phyloP scores from a whole-genome alignment of 192 early-diverging fungal genomes.

The Mortierella antarctica region DNA sequence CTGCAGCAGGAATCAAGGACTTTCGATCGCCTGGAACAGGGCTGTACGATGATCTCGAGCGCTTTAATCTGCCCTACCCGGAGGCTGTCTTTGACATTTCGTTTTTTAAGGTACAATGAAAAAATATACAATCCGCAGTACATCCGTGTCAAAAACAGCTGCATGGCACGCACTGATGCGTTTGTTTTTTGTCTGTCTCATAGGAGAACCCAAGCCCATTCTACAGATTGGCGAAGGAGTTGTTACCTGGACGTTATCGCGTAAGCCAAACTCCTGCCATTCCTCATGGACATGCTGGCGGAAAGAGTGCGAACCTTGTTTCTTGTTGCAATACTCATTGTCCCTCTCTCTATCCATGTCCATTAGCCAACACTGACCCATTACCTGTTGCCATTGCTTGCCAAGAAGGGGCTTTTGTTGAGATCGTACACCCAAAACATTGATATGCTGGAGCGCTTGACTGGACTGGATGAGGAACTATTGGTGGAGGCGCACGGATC shows the following conservation, averaged over 20 bases:
- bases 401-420: constrained; percentile 74
- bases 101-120: constrained; percentile 76
- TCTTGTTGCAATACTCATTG: constrained; percentile 1
- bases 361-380: constrained; percentile 83
- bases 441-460: constrained; percentile 90
- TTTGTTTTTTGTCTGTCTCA: not conserved
- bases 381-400: constrained; percentile 85
- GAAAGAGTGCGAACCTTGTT: not conserved
- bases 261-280: constrained; percentile 23
- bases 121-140: not conserved
- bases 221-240: constrained; percentile 88
- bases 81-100: constrained; percentile 95
- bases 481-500: constrained; percentile 96
- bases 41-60: constrained; percentile 89
- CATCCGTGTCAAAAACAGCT: not conserved
- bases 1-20: constrained; percentile 89
- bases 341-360: constrained; percentile 2
- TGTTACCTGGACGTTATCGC: constrained; percentile 82
- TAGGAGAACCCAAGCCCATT: constrained; percentile 87
- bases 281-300: no score
- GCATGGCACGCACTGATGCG: not conserved
- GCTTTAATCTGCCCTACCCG: constrained; percentile 91
- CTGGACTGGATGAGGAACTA: constrained; percentile 73
- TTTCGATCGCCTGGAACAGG: constrained; percentile 94
- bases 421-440: constrained; percentile 97